Conservation (phyloP, 495 filamentous ascomycete genomes). For the Amphirosellinia nigrospora region DNA sequence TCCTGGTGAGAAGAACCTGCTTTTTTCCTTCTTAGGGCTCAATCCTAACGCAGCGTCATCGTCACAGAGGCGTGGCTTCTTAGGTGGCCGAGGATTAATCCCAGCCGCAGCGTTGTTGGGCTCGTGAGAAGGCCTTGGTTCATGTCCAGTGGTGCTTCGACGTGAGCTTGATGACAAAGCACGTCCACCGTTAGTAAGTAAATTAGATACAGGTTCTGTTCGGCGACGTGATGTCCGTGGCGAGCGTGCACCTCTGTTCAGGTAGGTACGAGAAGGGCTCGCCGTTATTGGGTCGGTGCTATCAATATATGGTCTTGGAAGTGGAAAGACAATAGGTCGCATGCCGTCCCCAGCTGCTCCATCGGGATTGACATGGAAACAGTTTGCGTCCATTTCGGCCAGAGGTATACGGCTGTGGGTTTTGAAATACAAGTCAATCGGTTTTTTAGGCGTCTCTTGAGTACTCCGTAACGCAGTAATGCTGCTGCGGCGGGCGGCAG, state of each 20-base stretch:
- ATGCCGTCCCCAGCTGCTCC: slow-evolving; percentile 39
- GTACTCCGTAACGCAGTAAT: slow-evolving; percentile 42
- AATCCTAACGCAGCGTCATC: slow-evolving; percentile 35
- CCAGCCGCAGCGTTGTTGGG: slow-evolving; percentile 22
- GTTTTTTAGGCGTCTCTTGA: slow-evolving; percentile 60
- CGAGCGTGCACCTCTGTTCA: slow-evolving; percentile 26
- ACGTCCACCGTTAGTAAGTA: slow-evolving; percentile 35
- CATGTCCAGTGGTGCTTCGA: slow-evolving; percentile 41
- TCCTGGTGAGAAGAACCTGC: slow-evolving; percentile 49
- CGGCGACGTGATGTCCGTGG: slow-evolving; percentile 42
- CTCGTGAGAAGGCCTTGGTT: slow-evolving; percentile 24
- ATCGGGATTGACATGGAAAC: slow-evolving; percentile 57
- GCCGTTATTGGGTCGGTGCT: slow-evolving; percentile 23
- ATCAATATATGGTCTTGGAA: slow-evolving; percentile 56
- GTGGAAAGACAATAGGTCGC: slow-evolving; percentile 51
- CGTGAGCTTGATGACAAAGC: slow-evolving; percentile 37
- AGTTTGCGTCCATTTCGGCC: slow-evolving; percentile 86
- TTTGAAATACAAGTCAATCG: slow-evolving; percentile 82
- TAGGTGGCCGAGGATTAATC: slow-evolving; percentile 44
- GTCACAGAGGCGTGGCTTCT: slow-evolving; percentile 57
- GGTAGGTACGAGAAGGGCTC: slow-evolving; percentile 29
- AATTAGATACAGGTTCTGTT: slow-evolving; percentile 48
- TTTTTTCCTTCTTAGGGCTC: slow-evolving; percentile 39
- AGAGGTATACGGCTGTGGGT: slow-evolving; percentile 72
- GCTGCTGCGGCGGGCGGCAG: slow-evolving; percentile 27